Evolutionary conservation across 2,329 filamentous ascomycete species (phyloP), one percentile per base, ranked within the genome.

Genomic region (Diaporthe citri): DNA sequence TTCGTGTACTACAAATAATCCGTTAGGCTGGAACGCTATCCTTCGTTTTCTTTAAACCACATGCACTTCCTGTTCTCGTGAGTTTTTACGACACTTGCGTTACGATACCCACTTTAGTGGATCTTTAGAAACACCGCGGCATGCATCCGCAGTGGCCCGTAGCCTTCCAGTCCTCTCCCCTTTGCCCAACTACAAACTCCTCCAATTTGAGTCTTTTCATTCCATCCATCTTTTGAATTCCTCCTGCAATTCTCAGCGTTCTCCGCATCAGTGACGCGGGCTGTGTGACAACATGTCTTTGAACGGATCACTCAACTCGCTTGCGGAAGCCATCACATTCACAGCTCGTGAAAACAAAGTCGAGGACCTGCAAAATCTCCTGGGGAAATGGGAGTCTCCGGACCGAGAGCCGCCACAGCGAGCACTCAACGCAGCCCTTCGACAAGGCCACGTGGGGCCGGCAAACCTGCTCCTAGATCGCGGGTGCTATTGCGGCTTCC

Each of bases 401-500:
- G 60, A 64, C 60, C n/a, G 39, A n/a, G 22, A 64, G 22, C 22
- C 36, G 22, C 36, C 48, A 20, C 60, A 64, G 13, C 34, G 20
- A 25, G 60, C 60, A 41, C 36, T 64, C 22, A n/a, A 13, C 12
- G 60, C n/a, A 64, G 60, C 60, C 20, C 36, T 64, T 25, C 22
- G 20, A 43, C 39, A 48, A 43, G 60, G 60, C 31, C 36, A 64
- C 60, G 60, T 64, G 22, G 36, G 36, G 4, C 36, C 60, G 13
- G 36, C n/a, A 13, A 43, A 48, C 60, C 36, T 64, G 36, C 60
- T 64, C 36, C 60, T 64, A 28, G 36, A 43, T 25, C 60, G 39
- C 34, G 60, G 60, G n/a, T 64, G 60, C 60, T 13, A 64, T 10
- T 64, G 60, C 60, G 36, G 36, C 60, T 64, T 64, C 36, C 36